phyloP scores from a whole-genome alignment of 768 basidiomycete genomes.

The Tricholoma terreum region DNA sequence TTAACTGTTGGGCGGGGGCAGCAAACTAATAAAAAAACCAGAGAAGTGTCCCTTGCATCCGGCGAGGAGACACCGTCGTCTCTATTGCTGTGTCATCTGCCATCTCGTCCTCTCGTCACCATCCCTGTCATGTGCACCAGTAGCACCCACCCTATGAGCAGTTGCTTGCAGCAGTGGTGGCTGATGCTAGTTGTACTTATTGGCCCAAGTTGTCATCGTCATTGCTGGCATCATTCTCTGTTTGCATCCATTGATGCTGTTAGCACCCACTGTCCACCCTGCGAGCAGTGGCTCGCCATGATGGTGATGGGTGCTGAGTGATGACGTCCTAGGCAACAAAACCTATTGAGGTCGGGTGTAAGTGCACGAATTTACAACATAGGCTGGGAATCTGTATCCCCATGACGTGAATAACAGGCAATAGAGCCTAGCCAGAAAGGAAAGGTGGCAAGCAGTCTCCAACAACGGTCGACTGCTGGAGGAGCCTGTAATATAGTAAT shows the following conservation, averaged over 20 bases:
- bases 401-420: slow-evolving; percentile 31
- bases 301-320: too few relatives aligned
- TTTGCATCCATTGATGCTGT: background rate
- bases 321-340: slow-evolving; percentile 34
- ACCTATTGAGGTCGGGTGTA: slow-evolving; percentile 13
- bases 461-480: slow-evolving; percentile 23
- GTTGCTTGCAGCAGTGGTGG: too few relatives aligned
- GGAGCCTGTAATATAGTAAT: slow-evolving; percentile 24
- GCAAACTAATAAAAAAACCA: too few relatives aligned
- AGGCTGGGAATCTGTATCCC: slow-evolving; percentile 19
- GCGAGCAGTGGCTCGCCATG: too few relatives aligned
- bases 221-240: background rate
- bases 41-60: too few relatives aligned
- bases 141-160: background rate
- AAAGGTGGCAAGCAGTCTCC: slow-evolving; percentile 29
- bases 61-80: background rate
- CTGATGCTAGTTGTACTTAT: background rate
- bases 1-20: too few relatives aligned
- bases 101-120: too few relatives aligned
- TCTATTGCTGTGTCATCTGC: background rate
- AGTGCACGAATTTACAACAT: background rate
- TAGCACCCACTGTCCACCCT: too few relatives aligned
- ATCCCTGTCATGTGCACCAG: too few relatives aligned
- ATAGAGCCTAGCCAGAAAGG: slow-evolving; percentile 28
- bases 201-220: background rate